Base-by-base conservation (phyloP, 75 land plant genomes). In the Pinus tabuliformis region DNA sequence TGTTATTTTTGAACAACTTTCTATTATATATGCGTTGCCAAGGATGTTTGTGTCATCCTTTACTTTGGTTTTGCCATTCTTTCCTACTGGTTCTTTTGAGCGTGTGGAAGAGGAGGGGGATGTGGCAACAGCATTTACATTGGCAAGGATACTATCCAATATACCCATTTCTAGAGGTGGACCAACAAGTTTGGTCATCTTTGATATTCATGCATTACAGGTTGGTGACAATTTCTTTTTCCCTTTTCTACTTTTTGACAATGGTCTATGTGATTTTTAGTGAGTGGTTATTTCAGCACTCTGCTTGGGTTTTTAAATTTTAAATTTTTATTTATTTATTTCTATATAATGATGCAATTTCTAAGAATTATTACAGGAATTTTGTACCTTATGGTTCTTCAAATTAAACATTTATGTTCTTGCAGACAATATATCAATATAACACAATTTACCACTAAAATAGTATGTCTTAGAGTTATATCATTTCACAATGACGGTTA, bases 41-140 rank as follows among this genome's bases (percentile, higher is more conserved):
- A 59, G 89, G 26, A 83, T 93, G 65, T 93, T 93, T 73, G 87
- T 89, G 58, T 82, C 94, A 57, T 91, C 96, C 15, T 93, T 93
- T 76, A 87, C 96, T 12, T 59, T 93, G 59, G 96, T 93, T 0
- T 76, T 93, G 56, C 96, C 96, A 49, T 93, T 93, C 85, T 93
- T 93, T 63, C 96, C 96, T 6, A 93, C 96, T 77, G 96, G 96
- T 22, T 87, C 96, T 45, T 91, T 91, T 80, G 96, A 93, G 80
- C 81, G 96, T 26, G 86, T 93, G 92, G 96, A 93, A 77, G 94
- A 91, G 58, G 96, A 93, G 83, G 96, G 96, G 14, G 96, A 93
- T 82, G 92, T 93, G 8, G 96, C 96, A 22, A 93, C 96, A 70
- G 96, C 96, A 70, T 93, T 89, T 77, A 93, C 96, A 58, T 76